Base-by-base conservation (phyloP, 495 filamentous ascomycete genomes). In the Aspergillus baeticus region DNA sequence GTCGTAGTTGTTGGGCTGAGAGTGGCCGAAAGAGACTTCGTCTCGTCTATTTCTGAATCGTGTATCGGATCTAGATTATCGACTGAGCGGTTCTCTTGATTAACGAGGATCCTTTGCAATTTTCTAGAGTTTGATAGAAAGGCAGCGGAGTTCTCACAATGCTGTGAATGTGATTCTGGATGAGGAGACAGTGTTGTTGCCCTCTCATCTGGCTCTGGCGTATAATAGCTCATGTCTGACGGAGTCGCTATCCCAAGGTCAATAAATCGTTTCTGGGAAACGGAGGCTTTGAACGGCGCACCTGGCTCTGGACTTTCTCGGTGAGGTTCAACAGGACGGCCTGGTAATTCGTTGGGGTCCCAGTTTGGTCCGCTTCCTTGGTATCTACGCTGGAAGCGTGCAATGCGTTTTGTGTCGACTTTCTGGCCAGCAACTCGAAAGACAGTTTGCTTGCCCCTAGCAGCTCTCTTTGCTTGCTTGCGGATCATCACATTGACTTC, bases 401-500 rank as follows among this genome's bases (percentile, higher is more conserved):
- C 63, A 36, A 76, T 70, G 20, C 71, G 69, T 43, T 74, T 76
- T 10, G 62, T 49, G 36, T 76, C 73, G 36, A 76, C 67, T 29
- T 68, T 63, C 23, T 76, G 71, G 5, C 73, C 73, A 33, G 60
- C 64, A 6, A 72, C 63, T 5, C 72, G 69, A 41, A 76, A 76
- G n/a, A 69, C 73, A 1, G 72, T 76, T 51, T 69, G 67, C 54
- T 76, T 76, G 58, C 73, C 73, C 23, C 62, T 64, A 44, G 73
- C 72, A 33, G 73, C 73, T 14, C 73, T 72, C 43, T 72, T 75
- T 58, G 72, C 63, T 41, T 76, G 70, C 42, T 76, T 76, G 35
- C 70, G 73, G 33, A 75, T 63, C 73, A 76, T 75, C 36, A 76
- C 34, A 18, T 75, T 71, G 23, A 75, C 70, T 57, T 76, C 70